Conservation (phyloP, 345 rosid species). For the Gossypium turneri region DNA sequence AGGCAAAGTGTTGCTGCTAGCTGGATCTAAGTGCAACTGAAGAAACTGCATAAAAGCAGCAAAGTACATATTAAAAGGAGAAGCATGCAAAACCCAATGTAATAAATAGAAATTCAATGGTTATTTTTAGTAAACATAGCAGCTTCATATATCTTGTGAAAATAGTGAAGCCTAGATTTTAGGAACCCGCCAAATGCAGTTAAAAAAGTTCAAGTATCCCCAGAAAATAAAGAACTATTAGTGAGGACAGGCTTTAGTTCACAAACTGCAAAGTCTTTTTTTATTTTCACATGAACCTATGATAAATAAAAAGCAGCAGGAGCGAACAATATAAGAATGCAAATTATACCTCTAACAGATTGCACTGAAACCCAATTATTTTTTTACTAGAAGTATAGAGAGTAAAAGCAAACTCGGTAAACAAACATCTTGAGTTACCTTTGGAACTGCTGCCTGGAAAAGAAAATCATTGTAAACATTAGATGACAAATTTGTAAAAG, state of each 20-base stretch:
- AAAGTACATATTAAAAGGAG: neutral
- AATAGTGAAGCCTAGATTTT: neutral
- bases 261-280: neutral
- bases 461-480: conserved; percentile 66
- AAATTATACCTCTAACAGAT: neutral
- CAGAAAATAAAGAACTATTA: neutral
- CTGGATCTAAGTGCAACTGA: conserved; percentile 88
- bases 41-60: conserved; percentile 62
- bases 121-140: neutral
- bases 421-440: conserved; percentile 46
- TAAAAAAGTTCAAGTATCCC: neutral
- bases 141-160: neutral
- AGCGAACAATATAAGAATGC: neutral
- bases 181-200: neutral
- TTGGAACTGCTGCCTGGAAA: conserved; percentile 97
- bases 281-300: neutral
- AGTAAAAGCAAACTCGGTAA: neutral
- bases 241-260: neutral
- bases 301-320: neutral
- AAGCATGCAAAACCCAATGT: neutral
- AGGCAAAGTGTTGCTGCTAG: conserved; percentile 66
- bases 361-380: neutral
- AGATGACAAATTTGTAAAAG: conserved; percentile 68
- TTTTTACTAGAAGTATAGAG: neutral
- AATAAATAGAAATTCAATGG: neutral